Conservation (phyloP, 2,329 filamentous ascomycete species). For the Xylariaceae sp. region DNA sequence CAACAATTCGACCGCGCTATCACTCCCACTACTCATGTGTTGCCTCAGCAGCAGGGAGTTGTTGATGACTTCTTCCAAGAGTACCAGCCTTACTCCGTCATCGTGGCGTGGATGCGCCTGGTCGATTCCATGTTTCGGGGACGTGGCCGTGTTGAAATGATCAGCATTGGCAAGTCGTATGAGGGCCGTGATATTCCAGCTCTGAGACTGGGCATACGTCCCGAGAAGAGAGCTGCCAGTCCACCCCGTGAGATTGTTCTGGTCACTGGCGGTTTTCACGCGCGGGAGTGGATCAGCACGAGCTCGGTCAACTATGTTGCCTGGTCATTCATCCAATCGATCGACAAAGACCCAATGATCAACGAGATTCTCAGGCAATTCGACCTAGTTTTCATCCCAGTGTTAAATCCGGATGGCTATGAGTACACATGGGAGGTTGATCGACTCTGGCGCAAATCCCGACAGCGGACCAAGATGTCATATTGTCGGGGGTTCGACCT, state of each 20-base stretch:
- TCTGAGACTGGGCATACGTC: slow-evolving; percentile 62
- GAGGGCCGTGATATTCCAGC: slow-evolving; percentile 84
- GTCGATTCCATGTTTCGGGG: slow-evolving; percentile 74
- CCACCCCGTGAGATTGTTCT: slow-evolving; percentile 67
- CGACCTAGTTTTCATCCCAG: slow-evolving; percentile 83
- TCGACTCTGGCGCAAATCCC: slow-evolving; percentile 90
- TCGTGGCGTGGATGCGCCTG: slow-evolving; percentile 86
- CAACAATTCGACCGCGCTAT: slow-evolving; percentile 26
- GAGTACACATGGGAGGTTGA: slow-evolving; percentile 90
- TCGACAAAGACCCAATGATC: slow-evolving; percentile 65
- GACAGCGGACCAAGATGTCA: slow-evolving; percentile 72
- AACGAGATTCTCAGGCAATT: slow-evolving; percentile 77
- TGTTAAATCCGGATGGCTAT: slow-evolving; percentile 89
- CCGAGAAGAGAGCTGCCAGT: slow-evolving; percentile 34
- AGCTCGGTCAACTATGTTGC: slow-evolving; percentile 88
- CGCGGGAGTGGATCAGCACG: slow-evolving; percentile 92
- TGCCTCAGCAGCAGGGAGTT: slow-evolving; percentile 23
- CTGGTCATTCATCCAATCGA: slow-evolving; percentile 79
- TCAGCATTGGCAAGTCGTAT: slow-evolving; percentile 76
- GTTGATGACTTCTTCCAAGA: slow-evolving; percentile 85
- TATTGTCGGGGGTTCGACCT: slow-evolving; percentile 88
- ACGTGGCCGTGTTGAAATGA: slow-evolving; percentile 66
- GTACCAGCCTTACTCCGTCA: slow-evolving; percentile 80
- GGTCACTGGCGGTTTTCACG: slow-evolving; percentile 81
- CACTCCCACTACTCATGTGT: slow-evolving; percentile 29